These are phyloP conservation scores for Colletotrichum sp. DNA, from an alignment of 2,329 filamentous ascomycete genomes.

Conservation along the genomic window DNA sequence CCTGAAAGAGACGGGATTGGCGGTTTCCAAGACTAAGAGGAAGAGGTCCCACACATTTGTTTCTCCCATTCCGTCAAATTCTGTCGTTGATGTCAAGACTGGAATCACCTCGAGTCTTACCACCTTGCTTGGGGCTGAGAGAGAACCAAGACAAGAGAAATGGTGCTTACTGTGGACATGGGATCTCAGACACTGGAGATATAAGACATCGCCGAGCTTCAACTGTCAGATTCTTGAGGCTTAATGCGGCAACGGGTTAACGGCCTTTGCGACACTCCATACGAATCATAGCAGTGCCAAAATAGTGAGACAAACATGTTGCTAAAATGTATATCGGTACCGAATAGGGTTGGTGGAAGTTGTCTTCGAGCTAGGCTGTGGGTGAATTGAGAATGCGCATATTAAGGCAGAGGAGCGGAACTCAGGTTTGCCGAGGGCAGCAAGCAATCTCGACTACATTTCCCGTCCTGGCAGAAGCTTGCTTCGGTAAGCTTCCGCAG, in stretches of 20 bases:
- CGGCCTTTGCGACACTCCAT: background rate
- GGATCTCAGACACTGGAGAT: background rate
- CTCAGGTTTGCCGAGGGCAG: background rate
- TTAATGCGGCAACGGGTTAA: background rate
- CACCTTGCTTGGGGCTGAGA: background rate
- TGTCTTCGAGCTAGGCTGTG: background rate
- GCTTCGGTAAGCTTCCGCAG: background rate
- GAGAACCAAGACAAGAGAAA: background rate
- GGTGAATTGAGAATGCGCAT: background rate
- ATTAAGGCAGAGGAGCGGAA: rapidly evolving
- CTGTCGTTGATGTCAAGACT: background rate
- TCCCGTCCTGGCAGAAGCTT: background rate
- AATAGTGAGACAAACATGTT: background rate
- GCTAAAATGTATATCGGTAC: background rate
- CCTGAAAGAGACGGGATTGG: background rate
- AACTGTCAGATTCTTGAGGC: background rate
- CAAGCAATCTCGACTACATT: background rate
- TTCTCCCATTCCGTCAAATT: background rate
- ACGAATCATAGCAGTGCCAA: background rate
- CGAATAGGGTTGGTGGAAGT: background rate
- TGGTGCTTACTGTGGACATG: background rate
- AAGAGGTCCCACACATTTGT: background rate
- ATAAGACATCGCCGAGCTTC: background rate
- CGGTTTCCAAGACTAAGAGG: background rate
- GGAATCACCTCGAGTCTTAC: background rate